Conservation (phyloP, 345 rosid genomes). For the Turritis glabra region DNA sequence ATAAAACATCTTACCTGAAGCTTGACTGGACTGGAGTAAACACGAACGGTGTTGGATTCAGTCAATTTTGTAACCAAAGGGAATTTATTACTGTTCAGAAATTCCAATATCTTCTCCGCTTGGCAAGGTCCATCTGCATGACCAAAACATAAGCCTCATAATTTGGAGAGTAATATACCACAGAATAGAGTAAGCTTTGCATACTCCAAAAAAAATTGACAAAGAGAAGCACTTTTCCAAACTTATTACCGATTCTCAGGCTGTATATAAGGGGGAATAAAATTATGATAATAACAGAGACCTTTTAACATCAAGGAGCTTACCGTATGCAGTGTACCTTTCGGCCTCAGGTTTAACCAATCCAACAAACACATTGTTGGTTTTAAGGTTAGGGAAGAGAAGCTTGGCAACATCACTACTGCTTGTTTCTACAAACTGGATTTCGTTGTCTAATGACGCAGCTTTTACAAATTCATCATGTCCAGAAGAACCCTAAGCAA, state of each 20-base stretch:
- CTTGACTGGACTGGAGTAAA: constrained; percentile 72
- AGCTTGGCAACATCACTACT: constrained; percentile 49
- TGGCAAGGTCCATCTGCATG: constrained; percentile 66
- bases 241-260: background rate
- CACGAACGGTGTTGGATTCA: constrained; percentile 66
- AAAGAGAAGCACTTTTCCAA: background rate
- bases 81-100: constrained; percentile 74
- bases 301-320: constrained; percentile 27
- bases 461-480: constrained; percentile 75
- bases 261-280: background rate
- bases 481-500: constrained; percentile 43
- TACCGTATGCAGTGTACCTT: constrained; percentile 68
- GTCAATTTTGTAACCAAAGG: constrained; percentile 76
- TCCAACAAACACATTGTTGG: constrained; percentile 56
- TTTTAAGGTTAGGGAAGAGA: constrained; percentile 59
- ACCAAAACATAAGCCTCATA: constrained; percentile 2
- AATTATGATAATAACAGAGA: background rate
- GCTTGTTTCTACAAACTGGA: constrained; percentile 77
- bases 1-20: constrained; percentile 59
- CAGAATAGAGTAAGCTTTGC: background rate
- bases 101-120: constrained; percentile 59
- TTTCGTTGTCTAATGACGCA: constrained; percentile 61
- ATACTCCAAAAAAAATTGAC: background rate
- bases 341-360: constrained; percentile 83
- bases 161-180: background rate